Evolutionary conservation across 2,329 filamentous ascomycete genomes (phyloP), one percentile per base, ranked within the genome.

Genomic region (Ilyonectria mors-panacis): DNA sequence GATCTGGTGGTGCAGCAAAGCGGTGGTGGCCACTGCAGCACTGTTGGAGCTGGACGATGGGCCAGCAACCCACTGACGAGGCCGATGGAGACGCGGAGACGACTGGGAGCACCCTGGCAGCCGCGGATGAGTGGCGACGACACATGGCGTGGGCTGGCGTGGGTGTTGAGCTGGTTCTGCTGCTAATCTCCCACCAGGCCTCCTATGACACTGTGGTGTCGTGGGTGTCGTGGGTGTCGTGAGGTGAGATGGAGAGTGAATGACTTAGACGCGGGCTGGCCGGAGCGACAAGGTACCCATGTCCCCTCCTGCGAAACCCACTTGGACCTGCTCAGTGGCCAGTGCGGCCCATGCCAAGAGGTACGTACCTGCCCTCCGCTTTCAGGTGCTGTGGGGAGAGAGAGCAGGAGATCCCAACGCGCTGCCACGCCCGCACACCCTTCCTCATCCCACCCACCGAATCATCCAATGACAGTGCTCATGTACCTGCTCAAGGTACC

Each of bases 111-210:
- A 73, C 53, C 73, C 72, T 56, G 67, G 73, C 58, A 67, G 45
- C 64, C 59, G 48, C 47, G 45, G 44, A 53, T 57, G 63, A 66
- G 66, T 70, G 68, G 73, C 73, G 59, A 66, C 68, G 69, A 75
- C 57, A 68, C 65, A 75, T 75, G 72, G 73, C 65, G 70, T 48
- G 66, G 72, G 65, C 62, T 75, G 72, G 73, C 65, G 70, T 48
- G 66, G 72, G 65, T 61, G 62, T 65, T 65, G 65, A 68, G 67
- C 50, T 67, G 65, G 63, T 64, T 66, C 63, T 65, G 59, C 55
- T 68, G 70, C 61, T 66, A 75, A 76, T 76, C 69, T 76, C 74
- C 74, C 68, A 62, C 47, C 66, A 44, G 53, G 54, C 72, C 73
- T 75, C 63, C 66, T 74, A 66, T 74, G 74, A 76, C 74, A 58